Base-by-base conservation (phyloP, 2,329 filamentous ascomycete species). In the Microthyrium microscopicum region DNA sequence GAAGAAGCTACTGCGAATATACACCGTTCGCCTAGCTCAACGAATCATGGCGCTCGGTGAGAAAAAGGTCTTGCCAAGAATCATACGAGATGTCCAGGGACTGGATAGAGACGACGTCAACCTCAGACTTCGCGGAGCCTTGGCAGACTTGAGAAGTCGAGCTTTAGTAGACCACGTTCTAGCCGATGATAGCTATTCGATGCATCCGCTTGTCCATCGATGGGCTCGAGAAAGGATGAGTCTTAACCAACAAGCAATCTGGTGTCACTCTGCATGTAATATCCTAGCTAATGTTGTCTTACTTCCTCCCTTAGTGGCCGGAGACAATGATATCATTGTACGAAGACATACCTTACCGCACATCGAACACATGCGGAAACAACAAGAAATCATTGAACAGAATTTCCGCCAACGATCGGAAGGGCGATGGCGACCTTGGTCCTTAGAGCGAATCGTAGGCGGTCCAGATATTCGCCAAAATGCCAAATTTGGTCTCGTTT, bases 181-280 rank as follows among this genome's bases (percentile, higher is more conserved):
- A 11, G 28, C 20, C 4, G 31, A 18, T 6, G 42, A 50, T 28
- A 45, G 39, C 31, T 52, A 47, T 31, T 52, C 45, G 5, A 44
- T 52, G 39, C 49, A 54, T 40, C 49, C 47, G 7, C 31, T 52
- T 12, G 42, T 52, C 7, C 49, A 54, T 31, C 41, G 29, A 6
- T 54, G 49, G 50, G 49, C 44, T 3, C 39, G 50, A 20, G 46
- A 50, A 28, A 39, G 49, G 26, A 45, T 47, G 36, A 39, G 26
- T 11, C 28, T 39, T 3, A 33, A 20, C n/a, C 46, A 50, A 28
- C 47, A 51, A 39, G 45, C 41, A 13, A 22, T 52, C 13, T 53
- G 49, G 47, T 47, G 37, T 36, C 37, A 50, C 37, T 48, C 42
- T 16, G 48, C 51, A 11, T 31, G 33, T 11, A 47, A 36, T 2